Evolutionary conservation across 805 yeast species (phyloP).

Genomic region (Hanseniaspora osmophila): DNA sequence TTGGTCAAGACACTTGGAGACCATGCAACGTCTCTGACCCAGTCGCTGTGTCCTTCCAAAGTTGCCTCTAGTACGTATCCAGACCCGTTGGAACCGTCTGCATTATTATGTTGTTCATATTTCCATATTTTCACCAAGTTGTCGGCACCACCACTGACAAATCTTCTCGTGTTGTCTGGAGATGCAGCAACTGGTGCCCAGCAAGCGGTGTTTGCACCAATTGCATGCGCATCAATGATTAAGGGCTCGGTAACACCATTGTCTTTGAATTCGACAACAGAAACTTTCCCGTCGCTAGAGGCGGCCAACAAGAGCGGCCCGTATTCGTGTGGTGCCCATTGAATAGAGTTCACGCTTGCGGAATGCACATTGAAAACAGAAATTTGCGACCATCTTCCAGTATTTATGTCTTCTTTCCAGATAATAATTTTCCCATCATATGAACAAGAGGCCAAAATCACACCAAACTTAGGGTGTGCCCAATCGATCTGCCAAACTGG

Average conservation of each 20-base stretch:
- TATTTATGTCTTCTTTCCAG: constrained; percentile 72
- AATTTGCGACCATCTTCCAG: constrained; percentile 74
- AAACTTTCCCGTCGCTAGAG: constrained; percentile 84
- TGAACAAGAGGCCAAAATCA: constrained; percentile 84
- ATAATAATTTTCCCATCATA: constrained; percentile 88
- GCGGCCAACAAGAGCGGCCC: constrained; percentile 86
- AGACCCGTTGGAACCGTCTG: background rate
- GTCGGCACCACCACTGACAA: constrained; percentile 92
- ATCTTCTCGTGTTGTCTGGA: constrained; percentile 43
- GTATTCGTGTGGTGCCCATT: constrained; percentile 96
- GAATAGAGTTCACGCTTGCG: constrained; percentile 86
- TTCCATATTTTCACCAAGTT: constrained; percentile 87
- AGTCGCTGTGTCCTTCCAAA: constrained; percentile 83
- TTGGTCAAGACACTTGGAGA: constrained; percentile 79
- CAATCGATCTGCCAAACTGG: constrained; percentile 98
- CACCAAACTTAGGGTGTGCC: constrained; percentile 98
- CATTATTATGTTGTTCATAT: constrained; percentile 29
- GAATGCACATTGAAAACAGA: constrained; percentile 80
- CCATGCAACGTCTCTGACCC: constrained; percentile 99
- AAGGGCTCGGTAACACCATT: constrained; percentile 57
- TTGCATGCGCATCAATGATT: constrained; percentile 62
- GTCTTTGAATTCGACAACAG: constrained; percentile 81
- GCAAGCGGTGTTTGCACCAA: constrained; percentile 87
- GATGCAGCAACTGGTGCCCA: constrained; percentile 62
- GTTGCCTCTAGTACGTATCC: constrained; percentile 56